These are phyloP conservation scores for Neurospora intermedia DNA, from an alignment of 495 filamentous ascomycete genomes.

Conservation along the genomic window DNA sequence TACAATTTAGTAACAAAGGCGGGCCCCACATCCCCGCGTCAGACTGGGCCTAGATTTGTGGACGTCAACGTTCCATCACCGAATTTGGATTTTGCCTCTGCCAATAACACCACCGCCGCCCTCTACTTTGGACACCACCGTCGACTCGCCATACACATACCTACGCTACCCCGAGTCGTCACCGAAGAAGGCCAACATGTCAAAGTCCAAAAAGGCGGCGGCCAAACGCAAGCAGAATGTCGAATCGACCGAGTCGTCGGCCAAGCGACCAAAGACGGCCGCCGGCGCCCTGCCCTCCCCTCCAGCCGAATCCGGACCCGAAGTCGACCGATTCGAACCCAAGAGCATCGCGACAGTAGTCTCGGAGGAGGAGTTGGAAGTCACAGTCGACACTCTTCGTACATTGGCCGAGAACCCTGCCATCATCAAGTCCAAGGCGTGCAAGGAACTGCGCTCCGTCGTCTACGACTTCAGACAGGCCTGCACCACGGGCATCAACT, in stretches of 20 bases:
- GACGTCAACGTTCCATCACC: neutral
- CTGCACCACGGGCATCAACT: slow-evolving; percentile 34
- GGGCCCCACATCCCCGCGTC: neutral
- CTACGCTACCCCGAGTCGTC: neutral
- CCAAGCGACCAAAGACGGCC: slow-evolving; percentile 20
- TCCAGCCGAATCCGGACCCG: slow-evolving; percentile 13
- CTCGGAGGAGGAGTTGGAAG: slow-evolving; percentile 34
- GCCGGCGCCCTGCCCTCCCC: slow-evolving; percentile 19
- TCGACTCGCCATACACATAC: neutral
- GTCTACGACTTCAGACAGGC: slow-evolving; percentile 37
- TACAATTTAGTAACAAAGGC: neutral
- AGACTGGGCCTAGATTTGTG: neutral
- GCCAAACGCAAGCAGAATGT: slow-evolving; percentile 16
- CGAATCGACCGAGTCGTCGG: slow-evolving; percentile 7
- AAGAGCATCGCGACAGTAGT: slow-evolving; percentile 26
- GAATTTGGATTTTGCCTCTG: neutral
- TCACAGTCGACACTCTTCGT: slow-evolving; percentile 33
- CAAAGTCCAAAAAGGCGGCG: slow-evolving; percentile 17
- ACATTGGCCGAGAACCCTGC: slow-evolving; percentile 28
- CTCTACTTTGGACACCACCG: neutral
- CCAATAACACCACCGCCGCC: neutral
- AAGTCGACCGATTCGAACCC: slow-evolving; percentile 9
- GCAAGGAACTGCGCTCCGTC: slow-evolving; percentile 34
- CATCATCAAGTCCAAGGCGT: slow-evolving; percentile 35
- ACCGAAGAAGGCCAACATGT: slow-evolving; percentile 4